These are phyloP conservation scores for Tranzscheliella williamsii DNA, from an alignment of 1,284 basidiomycete genomes.

Conservation along the genomic window DNA sequence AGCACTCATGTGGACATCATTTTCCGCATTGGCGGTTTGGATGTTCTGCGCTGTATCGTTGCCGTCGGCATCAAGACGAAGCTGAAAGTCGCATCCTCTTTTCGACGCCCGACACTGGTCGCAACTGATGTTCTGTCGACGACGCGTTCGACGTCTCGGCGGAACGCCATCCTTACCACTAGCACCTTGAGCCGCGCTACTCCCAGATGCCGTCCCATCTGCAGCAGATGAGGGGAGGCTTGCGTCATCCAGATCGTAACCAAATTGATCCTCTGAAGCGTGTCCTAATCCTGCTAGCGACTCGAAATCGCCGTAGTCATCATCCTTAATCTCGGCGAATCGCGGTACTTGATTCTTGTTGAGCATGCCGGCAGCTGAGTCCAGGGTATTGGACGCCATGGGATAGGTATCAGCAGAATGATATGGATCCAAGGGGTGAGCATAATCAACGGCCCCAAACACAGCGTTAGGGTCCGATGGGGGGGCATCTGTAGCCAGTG, in stretches of 20 bases:
- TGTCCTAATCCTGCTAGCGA: too few relatives aligned
- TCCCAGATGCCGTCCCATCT: not conserved
- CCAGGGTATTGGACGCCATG: conserved; percentile 2
- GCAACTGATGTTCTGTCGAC: conserved; percentile 44
- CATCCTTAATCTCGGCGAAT: conserved; percentile 19
- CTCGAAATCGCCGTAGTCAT: not conserved
- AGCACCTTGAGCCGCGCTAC: not conserved
- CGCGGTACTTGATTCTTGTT: conserved; percentile 23
- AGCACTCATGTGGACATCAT: not conserved
- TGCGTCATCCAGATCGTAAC: not conserved
- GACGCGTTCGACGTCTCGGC: conserved; percentile 25
- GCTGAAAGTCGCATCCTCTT: conserved; percentile 40
- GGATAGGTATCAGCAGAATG: not conserved
- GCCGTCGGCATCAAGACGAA: conserved; percentile 36
- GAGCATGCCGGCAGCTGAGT: conserved; percentile 27
- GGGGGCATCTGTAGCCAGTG: conserved; percentile 1
- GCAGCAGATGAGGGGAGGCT: not conserved
- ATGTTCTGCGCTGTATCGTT: conserved; percentile 6
- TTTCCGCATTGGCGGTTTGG: not conserved
- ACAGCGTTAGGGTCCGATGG: conserved; percentile 7
- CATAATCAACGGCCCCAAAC: conserved; percentile 1
- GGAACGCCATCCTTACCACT: conserved; percentile 16
- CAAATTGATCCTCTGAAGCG: not conserved
- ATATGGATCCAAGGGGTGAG: not conserved
- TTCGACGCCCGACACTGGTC: conserved; percentile 43